Evolutionary conservation across 108 stramenopile species (phyloP).

Genomic region (Skeletonema potamos): DNA sequence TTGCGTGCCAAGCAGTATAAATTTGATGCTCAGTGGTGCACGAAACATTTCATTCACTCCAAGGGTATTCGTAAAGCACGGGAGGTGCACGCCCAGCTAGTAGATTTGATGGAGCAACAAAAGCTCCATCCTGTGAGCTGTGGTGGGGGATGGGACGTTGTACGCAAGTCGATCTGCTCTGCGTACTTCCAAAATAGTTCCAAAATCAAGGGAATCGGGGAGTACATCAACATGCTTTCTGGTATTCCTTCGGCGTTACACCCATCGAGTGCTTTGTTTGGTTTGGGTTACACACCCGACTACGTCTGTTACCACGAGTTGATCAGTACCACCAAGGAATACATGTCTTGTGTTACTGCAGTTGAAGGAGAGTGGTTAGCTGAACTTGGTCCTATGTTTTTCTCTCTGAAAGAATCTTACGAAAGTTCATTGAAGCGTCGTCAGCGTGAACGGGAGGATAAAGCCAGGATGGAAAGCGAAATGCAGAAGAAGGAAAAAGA

Average conservation of each 20-base stretch:
- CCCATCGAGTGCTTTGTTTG: slow-evolving; percentile 91
- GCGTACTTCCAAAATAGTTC: slow-evolving; percentile 98
- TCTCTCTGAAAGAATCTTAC: slow-evolving; percentile 89
- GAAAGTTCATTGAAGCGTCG: slow-evolving; percentile 74
- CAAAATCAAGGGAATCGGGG: slow-evolving; percentile 96
- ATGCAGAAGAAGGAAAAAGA: slow-evolving; percentile 59
- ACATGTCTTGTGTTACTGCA: slow-evolving; percentile 98
- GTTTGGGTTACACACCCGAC: slow-evolving; percentile 98
- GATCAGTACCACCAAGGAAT: slow-evolving; percentile 96
- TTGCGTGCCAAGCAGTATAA: slow-evolving; percentile 92
- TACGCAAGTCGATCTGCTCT: slow-evolving; percentile 98
- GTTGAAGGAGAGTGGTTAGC: slow-evolving; percentile 99
- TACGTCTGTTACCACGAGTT: slow-evolving; percentile 98
- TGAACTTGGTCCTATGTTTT: slow-evolving; percentile 99
- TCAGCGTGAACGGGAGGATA: slow-evolving; percentile 61
- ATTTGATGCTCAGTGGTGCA: slow-evolving; percentile 94
- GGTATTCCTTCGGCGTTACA: slow-evolving; percentile 91
- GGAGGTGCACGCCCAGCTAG: slow-evolving; percentile 94
- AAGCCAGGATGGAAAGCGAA: slow-evolving; percentile 68
- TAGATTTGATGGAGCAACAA: slow-evolving; percentile 97
- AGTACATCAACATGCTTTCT: slow-evolving; percentile 98
- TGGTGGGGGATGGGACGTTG: slow-evolving; percentile 94
- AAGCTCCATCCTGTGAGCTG: slow-evolving; percentile 77
- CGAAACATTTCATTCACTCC: slow-evolving; percentile 95
- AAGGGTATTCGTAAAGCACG: slow-evolving; percentile 97